Evolutionary conservation across 2,329 filamentous ascomycete genomes (phyloP), one percentile per base, ranked within the genome.

Genomic region (Bipolaris zeicola): DNA sequence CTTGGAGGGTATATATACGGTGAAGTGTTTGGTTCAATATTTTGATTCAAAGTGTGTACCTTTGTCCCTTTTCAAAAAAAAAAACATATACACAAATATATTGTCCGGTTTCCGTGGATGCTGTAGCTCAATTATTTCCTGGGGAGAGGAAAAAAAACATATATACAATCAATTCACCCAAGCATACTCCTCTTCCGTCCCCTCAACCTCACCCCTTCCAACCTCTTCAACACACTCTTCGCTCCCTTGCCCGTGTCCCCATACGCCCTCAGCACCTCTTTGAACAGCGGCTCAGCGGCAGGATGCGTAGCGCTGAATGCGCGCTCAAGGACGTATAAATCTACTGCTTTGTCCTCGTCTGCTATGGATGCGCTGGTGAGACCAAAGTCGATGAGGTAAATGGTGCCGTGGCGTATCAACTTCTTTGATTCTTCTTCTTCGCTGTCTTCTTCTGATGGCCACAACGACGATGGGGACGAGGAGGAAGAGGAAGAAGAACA

Each of bases 141-240:
- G 16, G 16, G 16, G 16, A 16, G 16, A 16, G 16, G 16, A 20
- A 20, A 3, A 20, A 20, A 20, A 20, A 20, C 20, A 20, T 37
- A 6, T 3, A n/a, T 38, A 16, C 16, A 16, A 16, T 16, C 16
- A 16, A 16, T 16, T 28, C n/a, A 98, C 26, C 95, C 95, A 65
- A 99, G 75, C 95, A 99, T 99, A 75, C 92, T 98, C 77, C 92
- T 89, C 85, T 99, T 99, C 73, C 95, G 84, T 3, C 95, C 95
- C 75, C 95, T 87, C 88, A 96, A 87, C 73, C 95, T 86, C 44
- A 99, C 95, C 63, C 96, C 94, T 74, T 96, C 92, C 60, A 99
- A 77, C 74, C 88, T 90, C 79, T 86, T 91, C 72, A 99, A 77
- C 20, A 93, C 91, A 18, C 85, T 80, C 55, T 80, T 84, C 0